Conservation (phyloP, 768 basidiomycete species). For the Tricholoma hemisulphureum region DNA sequence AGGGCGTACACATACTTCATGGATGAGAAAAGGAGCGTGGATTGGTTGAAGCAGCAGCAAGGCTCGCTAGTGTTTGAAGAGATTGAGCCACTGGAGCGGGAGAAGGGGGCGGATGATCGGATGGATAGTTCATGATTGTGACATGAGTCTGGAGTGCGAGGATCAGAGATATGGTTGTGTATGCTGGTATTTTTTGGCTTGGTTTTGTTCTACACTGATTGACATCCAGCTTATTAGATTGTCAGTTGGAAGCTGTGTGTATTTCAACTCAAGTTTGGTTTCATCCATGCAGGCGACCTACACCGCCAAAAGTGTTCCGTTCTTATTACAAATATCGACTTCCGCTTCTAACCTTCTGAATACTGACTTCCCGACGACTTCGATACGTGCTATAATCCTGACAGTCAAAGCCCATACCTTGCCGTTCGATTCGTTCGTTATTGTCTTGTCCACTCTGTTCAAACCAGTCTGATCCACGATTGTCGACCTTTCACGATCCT, state of each 20-base stretch:
- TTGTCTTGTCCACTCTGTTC: no score
- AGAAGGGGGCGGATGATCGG: slow-evolving; percentile 32
- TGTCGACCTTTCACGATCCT: no score
- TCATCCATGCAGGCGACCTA: no score
- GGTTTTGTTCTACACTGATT: neutral
- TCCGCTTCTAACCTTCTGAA: no score
- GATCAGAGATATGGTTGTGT: neutral
- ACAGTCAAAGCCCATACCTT: no score
- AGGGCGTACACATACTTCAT: slow-evolving; percentile 87
- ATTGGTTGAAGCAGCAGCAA: slow-evolving; percentile 87
- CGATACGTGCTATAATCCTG: no score
- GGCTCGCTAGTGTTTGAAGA: slow-evolving; percentile 75
- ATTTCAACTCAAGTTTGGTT: neutral
- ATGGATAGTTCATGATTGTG: slow-evolving; percentile 24
- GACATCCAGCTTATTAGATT: neutral
- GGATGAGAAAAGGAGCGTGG: slow-evolving; percentile 89
- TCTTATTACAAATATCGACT: no score
- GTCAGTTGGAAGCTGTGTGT: neutral
- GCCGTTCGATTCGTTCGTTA: no score
- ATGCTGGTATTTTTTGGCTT: neutral
- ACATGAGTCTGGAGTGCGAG: neutral
- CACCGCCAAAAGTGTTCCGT: neutral
- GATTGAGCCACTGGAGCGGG: slow-evolving; percentile 36
- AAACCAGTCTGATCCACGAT: no score
- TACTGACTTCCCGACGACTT: no score